phyloP scores from a whole-genome alignment of 2,329 filamentous ascomycete species.

The Fusarium compactum region DNA sequence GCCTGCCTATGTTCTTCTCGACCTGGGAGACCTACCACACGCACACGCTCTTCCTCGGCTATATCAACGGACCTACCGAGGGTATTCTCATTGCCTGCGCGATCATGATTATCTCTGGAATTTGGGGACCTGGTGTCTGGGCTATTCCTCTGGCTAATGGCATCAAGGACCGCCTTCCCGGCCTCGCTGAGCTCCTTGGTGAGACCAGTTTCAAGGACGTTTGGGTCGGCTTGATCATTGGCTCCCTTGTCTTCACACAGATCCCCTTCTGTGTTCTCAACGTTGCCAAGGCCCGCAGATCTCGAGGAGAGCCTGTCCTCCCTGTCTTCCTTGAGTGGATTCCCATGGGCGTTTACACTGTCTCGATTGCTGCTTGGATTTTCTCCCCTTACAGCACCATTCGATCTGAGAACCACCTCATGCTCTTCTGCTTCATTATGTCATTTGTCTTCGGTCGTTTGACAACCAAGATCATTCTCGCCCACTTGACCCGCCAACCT shows the following conservation, averaged over 20 bases:
- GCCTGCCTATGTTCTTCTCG: conserved; percentile 98
- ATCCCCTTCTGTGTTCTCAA: conserved; percentile 91
- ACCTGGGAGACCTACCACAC: conserved; percentile 99
- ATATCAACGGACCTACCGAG: conserved; percentile 97
- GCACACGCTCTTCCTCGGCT: conserved; percentile 94
- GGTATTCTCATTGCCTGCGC: conserved; percentile 88
- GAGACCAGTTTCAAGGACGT: conserved; percentile 84
- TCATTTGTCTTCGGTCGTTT: conserved; percentile 98
- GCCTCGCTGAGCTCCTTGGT: conserved; percentile 71
- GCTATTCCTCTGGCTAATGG: conserved; percentile 77
- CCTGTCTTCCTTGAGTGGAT: conserved; percentile 95
- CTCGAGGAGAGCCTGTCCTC: conserved; percentile 77
- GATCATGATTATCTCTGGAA: conserved; percentile 88
- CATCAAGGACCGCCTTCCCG: conserved; percentile 67
- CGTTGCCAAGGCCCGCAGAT: conserved; percentile 80
- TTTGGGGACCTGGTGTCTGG: conserved; percentile 91
- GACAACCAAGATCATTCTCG: conserved; percentile 99
- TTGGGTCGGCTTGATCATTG: conserved; percentile 80
- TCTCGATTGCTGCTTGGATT: conserved; percentile 83
- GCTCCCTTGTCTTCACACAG: conserved; percentile 77
- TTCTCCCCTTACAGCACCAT: conserved; percentile 89
- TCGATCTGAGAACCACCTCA: conserved; percentile 84
- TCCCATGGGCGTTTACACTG: conserved; percentile 85
- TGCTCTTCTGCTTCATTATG: conserved; percentile 92
- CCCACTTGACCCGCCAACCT: conserved; percentile 90